Base-by-base conservation (phyloP, 306 rosid species). In the Pyrus communis region DNA sequence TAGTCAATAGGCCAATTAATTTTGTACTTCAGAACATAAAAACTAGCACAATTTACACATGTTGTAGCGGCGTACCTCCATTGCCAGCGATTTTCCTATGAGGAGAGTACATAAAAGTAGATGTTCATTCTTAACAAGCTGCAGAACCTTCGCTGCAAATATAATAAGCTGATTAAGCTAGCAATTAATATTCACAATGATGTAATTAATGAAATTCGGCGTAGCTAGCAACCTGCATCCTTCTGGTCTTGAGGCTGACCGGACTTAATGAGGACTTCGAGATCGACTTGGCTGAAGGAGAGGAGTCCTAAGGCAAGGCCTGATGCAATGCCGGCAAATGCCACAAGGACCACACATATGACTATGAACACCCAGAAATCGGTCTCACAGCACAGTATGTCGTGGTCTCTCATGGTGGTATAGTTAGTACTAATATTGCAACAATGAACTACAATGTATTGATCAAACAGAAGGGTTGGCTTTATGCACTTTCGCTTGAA, bases 101-200 rank as follows among this genome's bases (percentile, higher is more conserved):
- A 93, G 97, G 31, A 91, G 95, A 35, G 96, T 91, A 69, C 97
- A 91, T 69, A 93, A 67, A 22, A 91, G 91, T 51, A 93, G 85
- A 81, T 93, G 98, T 40, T 89, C 91, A 45, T 91, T 87, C 88
- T 88, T 93, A 49, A 91, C 93, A 73, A 93, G 72, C 22, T 92
- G 93, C n/a, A 82, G 81, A 77, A 93, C 86, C 85, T 86, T 93
- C 67, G 89, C 98, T 89, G 85, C 90, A 72, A 9, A 73, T 15
- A 25, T 27, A 18, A 38, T 68, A 25, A 28, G 71, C n/a, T 17
- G 65, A 23, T 10, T 40, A 59, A 42, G 11, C 21, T 25, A 17
- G 55, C 5, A 17, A 51, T 15, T 51, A 51, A 51, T 40, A 9
- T n/a, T n/a, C 67, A 40, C 10, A 11, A 22, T 30, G n/a, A 6